Evolutionary conservation across 2,329 filamentous ascomycete species (phyloP).

Genomic region (Cladosporium colombiae): DNA sequence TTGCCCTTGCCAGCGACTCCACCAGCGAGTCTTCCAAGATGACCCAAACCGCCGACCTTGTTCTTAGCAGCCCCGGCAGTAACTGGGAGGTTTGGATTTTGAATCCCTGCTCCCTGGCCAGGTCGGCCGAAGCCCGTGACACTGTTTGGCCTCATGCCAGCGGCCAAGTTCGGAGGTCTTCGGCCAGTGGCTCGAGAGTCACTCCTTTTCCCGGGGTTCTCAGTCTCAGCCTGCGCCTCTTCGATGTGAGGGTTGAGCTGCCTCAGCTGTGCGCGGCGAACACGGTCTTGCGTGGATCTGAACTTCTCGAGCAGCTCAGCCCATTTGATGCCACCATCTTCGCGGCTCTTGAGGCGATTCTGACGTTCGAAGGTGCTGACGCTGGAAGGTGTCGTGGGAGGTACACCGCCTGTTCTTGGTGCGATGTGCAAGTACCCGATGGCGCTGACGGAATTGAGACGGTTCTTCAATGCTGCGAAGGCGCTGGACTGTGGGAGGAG

Average conservation of each 20-base stretch:
- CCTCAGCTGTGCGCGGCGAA: constrained; percentile 65
- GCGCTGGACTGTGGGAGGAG: constrained; percentile 96
- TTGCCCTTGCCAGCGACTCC: constrained; percentile 17
- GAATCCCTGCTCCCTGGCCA: neutral
- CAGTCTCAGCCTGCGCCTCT: constrained; percentile 15
- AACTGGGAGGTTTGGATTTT: neutral
- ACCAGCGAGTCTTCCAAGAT: constrained; percentile 8
- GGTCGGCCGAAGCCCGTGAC: constrained; percentile 16
- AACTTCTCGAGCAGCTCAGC: constrained; percentile 93
- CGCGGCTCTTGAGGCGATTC: constrained; percentile 78
- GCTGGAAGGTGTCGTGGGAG: constrained; percentile 36
- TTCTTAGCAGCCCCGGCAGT: neutral
- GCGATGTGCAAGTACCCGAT: constrained; percentile 92
- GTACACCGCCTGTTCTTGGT: constrained; percentile 50
- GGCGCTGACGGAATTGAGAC: constrained; percentile 93
- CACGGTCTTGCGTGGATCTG: constrained; percentile 82
- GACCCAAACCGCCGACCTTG: constrained; percentile 5
- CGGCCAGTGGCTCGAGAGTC: constrained; percentile 5
- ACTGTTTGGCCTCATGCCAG: constrained; percentile 20
- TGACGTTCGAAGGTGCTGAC: constrained; percentile 51
- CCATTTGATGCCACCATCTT: constrained; percentile 76
- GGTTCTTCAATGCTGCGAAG: constrained; percentile 94
- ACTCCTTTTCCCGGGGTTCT: neutral
- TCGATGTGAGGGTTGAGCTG: constrained; percentile 24
- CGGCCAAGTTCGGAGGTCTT: neutral